Evolutionary conservation across 2,329 filamentous ascomycete species (phyloP).

Genomic region (Ophiostoma ulmi): DNA sequence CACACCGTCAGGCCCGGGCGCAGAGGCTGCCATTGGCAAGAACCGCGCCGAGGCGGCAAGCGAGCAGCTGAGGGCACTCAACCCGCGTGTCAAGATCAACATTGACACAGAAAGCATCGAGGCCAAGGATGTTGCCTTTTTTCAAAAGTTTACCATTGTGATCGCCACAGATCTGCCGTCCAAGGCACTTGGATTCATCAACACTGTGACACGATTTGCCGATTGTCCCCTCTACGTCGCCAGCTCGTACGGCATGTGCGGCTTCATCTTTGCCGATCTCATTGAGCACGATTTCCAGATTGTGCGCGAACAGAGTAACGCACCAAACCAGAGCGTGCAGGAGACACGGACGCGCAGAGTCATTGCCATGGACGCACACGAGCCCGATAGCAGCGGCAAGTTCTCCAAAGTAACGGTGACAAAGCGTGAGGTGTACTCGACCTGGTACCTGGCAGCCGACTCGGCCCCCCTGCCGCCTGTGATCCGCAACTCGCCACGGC

Average conservation of each 20-base stretch:
- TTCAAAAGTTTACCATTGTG: constrained; percentile 72
- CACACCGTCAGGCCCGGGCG: constrained; percentile 22
- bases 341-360: constrained; percentile 71
- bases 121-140: constrained; percentile 57
- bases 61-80: constrained; percentile 74
- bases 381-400: constrained; percentile 52
- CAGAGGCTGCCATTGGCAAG: constrained; percentile 65
- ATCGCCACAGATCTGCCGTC: constrained; percentile 87
- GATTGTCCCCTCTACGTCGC: constrained; percentile 83
- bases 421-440: constrained; percentile 86
- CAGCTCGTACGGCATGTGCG: constrained; percentile 81
- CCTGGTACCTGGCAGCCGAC: constrained; percentile 76
- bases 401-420: constrained; percentile 65
- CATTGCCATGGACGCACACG: constrained; percentile 66
- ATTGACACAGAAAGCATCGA: constrained; percentile 64
- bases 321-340: constrained; percentile 47
- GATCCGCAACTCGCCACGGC: constrained; percentile 62
- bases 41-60: constrained; percentile 81
- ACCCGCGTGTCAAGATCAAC: constrained; percentile 76
- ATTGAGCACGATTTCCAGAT: constrained; percentile 87
- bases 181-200: constrained; percentile 68
- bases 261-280: constrained; percentile 90
- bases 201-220: constrained; percentile 76
- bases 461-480: constrained; percentile 66
- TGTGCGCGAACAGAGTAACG: constrained; percentile 75